Evolutionary conservation across 768 basidiomycete genomes (phyloP).

Genomic region (Mycena capillaripes): DNA sequence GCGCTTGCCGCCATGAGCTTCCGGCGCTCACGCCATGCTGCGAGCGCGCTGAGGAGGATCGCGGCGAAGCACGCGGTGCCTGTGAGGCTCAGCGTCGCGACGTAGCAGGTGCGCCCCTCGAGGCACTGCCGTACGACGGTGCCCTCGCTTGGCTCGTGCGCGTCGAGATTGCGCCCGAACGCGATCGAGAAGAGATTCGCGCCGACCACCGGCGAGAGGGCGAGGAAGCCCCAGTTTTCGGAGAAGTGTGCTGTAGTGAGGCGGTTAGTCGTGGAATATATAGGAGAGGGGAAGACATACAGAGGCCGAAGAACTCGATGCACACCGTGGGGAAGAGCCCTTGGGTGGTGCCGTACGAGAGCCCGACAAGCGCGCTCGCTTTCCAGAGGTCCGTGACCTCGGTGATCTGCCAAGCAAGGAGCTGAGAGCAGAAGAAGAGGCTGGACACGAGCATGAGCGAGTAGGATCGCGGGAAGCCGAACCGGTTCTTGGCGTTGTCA

Average conservation of each 20-base stretch:
- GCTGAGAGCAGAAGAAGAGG: constrained; percentile 81
- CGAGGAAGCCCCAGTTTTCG: constrained; percentile 78
- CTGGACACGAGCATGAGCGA: constrained; percentile 76
- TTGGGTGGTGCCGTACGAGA: constrained; percentile 70
- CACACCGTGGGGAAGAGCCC: constrained; percentile 71
- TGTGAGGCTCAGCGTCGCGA: constrained; percentile 50
- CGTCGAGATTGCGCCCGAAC: constrained; percentile 78
- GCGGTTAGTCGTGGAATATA: background rate
- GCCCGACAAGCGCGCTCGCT: constrained; percentile 57
- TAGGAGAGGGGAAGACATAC: constrained; percentile 51
- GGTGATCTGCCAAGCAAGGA: constrained; percentile 67
- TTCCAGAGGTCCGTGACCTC: constrained; percentile 77
- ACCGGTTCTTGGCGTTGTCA: constrained; percentile 71
- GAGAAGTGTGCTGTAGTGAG: constrained; percentile 65
- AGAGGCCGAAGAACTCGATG: constrained; percentile 81
- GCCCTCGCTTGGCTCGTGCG: constrained; percentile 54
- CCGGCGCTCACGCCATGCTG: constrained; percentile 51
- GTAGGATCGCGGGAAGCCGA: constrained; percentile 75
- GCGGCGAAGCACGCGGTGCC: constrained; percentile 51
- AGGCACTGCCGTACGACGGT: constrained; percentile 56
- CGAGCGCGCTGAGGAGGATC: constrained; percentile 53
- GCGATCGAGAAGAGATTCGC: constrained; percentile 78
- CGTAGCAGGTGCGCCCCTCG: constrained; percentile 51
- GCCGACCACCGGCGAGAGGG: constrained; percentile 70
- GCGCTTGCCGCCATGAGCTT: constrained; percentile 48